Evolutionary conservation across 148 eudicot genomes (phyloP), one percentile per base, ranked within the genome.

Genomic region (Heliamphora exappendiculata): DNA sequence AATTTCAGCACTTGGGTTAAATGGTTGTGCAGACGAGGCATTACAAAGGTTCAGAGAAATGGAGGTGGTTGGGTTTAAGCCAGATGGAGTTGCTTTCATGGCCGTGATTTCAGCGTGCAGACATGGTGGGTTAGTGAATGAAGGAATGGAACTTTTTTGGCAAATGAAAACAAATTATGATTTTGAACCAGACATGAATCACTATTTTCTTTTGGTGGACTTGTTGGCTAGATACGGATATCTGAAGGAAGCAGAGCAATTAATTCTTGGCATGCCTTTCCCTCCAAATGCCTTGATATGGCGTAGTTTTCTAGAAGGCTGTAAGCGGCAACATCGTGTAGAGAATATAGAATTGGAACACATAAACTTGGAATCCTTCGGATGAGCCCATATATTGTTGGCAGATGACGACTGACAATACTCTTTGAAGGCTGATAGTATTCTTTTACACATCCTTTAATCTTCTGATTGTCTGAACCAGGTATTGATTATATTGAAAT

Each of bases 71-170:
- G 89, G 91, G 37, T 73, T 86, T 47, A 81, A 64, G 80, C 92
- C 90, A 34, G 93, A 91, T 83, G 75, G 69, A 67, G 86, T 89
- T 67, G 80, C 89, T 70, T 83, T 93, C 50, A 20, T 81, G 26
- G 88, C 93, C 37, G 86, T 80, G 66, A 83, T 93, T 75, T 89
- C 96, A 22, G 93, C 96, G 6, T 93, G 95, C 76, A 87, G 92
- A 72, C 92, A 89, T 78, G 87, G 78, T 71, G 90, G 97, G 14
- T 80, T 89, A 67, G 92, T 88, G 59, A 72, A 77, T 67, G 88
- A 91, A 77, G 97, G 93, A 28, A 78, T 84, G 81, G 87, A 85
- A 29, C 53, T 89, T 62, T 93, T 88, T 84, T 42, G 73, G 37
- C 75, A 70, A 57, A 91, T 91, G 93, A 83, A 84, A 74, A 51